Base-by-base conservation (phyloP, 1,284 basidiomycete species). In the Apiotrichum mycotoxinovorans region DNA sequence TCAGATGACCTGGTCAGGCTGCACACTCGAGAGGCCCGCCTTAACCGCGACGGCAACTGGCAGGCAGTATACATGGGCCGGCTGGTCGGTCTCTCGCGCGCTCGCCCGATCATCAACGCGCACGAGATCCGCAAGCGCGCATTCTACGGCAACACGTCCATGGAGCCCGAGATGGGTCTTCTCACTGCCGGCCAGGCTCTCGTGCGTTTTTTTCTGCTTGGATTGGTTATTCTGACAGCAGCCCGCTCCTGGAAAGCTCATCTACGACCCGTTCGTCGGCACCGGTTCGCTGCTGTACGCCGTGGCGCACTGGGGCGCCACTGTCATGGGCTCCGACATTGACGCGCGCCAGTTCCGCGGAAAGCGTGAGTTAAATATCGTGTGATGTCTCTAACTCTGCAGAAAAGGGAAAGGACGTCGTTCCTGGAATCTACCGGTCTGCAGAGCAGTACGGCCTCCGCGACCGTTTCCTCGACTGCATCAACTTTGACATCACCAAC, bases 301-400 rank as follows among this genome's bases (percentile, higher is more conserved):
- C 0, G 83, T 83, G 4, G 89, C 91, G 0, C 83, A 91, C 69
- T 96, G 95, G 65, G 96, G 96, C 15, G 88, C 93, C 0, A 78
- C 85, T 47, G 84, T 94, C 1, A 85, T 90, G 55, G 96, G 95
- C 5, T 95, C 91, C 27, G 96, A 99, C 74, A 98, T 99, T 52
- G 96, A 99, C 68, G 95, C 93, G 0, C 82, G 95, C 48, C 94
- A 97, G 72, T 95, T 98, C 87, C 81, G 92, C 58, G 95, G 95
- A 18, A 96, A 94, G 83, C 83, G 72, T 73, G 50, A 60, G 72
- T 66, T 10, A 10, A 5, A 2, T 2, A n/a, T 8, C 9, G 22
- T 9, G 5, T 20, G 23, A 12, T n/a, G 1, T 30, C 0, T 3
- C 15, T 18, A 18, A 33, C 4, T n/a, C 7, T 1, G 18, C 54